These are phyloP conservation scores for Prosopis cineraria DNA, from an alignment of 306 rosid species.

Conservation along the genomic window DNA sequence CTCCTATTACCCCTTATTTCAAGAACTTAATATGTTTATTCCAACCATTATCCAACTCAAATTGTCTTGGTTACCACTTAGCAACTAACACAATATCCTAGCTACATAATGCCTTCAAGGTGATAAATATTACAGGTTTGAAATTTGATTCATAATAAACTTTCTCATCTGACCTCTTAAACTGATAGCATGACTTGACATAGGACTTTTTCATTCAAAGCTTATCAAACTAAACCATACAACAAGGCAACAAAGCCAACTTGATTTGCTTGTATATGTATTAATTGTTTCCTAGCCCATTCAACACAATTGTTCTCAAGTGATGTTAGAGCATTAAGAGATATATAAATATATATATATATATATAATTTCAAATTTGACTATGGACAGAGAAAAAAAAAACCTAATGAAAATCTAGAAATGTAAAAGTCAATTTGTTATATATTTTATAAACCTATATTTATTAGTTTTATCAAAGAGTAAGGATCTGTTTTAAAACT, in stretches of 20 bases:
- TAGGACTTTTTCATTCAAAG: background rate
- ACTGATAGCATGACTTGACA: background rate
- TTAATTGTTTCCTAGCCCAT: constrained; percentile 2
- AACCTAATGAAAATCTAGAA: background rate
- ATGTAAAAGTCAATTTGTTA: background rate
- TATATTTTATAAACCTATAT: background rate
- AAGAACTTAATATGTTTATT: background rate
- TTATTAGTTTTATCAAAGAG: background rate
- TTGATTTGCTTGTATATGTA: background rate
- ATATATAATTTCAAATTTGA: background rate
- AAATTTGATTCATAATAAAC: background rate
- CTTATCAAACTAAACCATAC: background rate
- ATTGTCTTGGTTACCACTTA: background rate
- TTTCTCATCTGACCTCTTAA: background rate
- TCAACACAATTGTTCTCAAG: background rate
- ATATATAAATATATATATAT: no score
- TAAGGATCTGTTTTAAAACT: background rate
- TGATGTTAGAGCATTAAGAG: constrained; percentile 13
- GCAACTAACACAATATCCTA: background rate
- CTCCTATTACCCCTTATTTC: background rate
- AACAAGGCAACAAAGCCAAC: background rate
- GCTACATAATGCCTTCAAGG: background rate
- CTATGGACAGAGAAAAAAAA: background rate
- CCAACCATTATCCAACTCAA: background rate
- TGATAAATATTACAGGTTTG: background rate